Conservation (phyloP, 768 basidiomycete species). For the Tylopilus subfusipes region DNA sequence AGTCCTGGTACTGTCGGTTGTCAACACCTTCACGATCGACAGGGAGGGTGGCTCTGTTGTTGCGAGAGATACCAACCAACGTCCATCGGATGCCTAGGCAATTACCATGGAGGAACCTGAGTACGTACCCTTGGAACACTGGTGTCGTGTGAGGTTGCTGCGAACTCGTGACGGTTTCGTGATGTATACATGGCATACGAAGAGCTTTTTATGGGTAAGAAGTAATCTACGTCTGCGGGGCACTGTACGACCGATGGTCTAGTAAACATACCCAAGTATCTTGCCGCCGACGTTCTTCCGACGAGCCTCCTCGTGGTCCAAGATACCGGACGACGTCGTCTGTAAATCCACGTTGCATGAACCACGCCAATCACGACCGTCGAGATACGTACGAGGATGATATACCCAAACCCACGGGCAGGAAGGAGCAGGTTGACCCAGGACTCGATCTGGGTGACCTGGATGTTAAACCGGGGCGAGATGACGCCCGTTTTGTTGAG, state of each 20-base stretch:
- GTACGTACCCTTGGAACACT: background rate
- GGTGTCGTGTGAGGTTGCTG: too few relatives aligned
- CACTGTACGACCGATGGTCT: conserved; percentile 29
- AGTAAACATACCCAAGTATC: conserved; percentile 90
- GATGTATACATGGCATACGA: background rate
- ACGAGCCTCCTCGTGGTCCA: conserved; percentile 98
- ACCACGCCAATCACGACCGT: background rate
- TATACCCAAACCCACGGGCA: conserved; percentile 92
- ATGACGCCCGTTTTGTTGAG: conserved; percentile 99
- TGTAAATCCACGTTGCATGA: conserved; percentile 26
- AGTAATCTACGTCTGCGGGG: conserved; percentile 23
- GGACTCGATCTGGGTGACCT: conserved; percentile 85
- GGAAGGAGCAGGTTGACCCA: conserved; percentile 98
- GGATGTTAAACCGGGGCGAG: conserved; percentile 98
- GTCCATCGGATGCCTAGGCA: too few relatives aligned
- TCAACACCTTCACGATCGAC: too few relatives aligned
- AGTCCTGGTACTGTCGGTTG: too few relatives aligned
- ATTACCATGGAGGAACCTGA: too few relatives aligned
- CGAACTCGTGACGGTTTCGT: background rate
- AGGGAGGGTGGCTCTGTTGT: too few relatives aligned
- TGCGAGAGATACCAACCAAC: too few relatives aligned
- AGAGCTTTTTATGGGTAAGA: conserved; percentile 12
- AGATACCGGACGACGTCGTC: conserved; percentile 97
- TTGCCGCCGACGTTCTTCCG: conserved; percentile 98
- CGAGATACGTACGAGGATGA: conserved; percentile 73